phyloP scores from a whole-genome alignment of 768 basidiomycete species.

The Tylopilus rubrobrunneus region DNA sequence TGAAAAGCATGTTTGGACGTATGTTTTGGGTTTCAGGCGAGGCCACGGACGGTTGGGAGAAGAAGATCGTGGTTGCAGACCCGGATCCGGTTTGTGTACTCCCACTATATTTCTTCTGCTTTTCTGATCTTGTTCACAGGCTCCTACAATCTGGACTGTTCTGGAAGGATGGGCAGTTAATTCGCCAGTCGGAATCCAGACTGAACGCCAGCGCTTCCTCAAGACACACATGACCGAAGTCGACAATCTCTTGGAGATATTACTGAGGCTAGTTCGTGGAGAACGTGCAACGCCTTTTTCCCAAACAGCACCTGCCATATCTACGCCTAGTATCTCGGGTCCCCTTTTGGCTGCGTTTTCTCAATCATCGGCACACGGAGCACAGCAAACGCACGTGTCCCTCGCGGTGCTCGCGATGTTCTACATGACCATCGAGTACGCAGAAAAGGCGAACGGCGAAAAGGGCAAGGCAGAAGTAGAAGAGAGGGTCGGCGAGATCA shows the following conservation, averaged over 20 bases:
- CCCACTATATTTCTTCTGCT: neutral
- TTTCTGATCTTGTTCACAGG: conserved; percentile 40
- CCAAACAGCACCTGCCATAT: conserved; percentile 56
- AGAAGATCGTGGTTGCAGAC: conserved; percentile 87
- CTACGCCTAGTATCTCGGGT: conserved; percentile 61
- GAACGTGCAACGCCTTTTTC: conserved; percentile 74
- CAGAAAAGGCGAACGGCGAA: conserved; percentile 62
- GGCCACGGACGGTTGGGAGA: conserved; percentile 89
- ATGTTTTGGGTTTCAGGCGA: conserved; percentile 86
- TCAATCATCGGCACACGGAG: conserved; percentile 74
- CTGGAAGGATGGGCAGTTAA: conserved; percentile 88
- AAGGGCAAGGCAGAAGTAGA: conserved; percentile 72
- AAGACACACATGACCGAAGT: conserved; percentile 82
- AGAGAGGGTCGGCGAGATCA: conserved; percentile 80
- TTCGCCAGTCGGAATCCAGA: conserved; percentile 69
- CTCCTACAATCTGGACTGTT: conserved; percentile 87
- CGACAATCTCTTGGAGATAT: conserved; percentile 89
- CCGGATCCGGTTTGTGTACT: conserved; percentile 81
- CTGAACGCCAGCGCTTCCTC: conserved; percentile 83
- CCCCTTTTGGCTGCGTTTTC: conserved; percentile 67
- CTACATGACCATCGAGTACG: conserved; percentile 79
- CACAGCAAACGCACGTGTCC: conserved; percentile 92
- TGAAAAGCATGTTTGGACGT: conserved; percentile 80
- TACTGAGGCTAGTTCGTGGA: conserved; percentile 87
- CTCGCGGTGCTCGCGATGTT: conserved; percentile 91